Base-by-base conservation (phyloP, 2,329 filamentous ascomycete species). In the Pyrenophora tritici-repentis region DNA sequence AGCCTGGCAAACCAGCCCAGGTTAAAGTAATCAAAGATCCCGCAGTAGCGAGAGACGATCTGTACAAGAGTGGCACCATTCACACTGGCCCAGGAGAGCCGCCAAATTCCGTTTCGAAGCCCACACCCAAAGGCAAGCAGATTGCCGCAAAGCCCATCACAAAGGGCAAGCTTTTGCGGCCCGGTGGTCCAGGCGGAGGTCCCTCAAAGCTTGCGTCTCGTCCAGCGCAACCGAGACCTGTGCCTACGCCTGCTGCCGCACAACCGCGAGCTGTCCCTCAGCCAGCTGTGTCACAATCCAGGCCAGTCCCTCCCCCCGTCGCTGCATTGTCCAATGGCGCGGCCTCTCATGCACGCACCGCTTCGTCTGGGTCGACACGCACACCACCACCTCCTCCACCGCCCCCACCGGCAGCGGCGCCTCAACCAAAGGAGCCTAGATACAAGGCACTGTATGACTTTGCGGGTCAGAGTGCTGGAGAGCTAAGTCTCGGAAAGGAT, bases 371-470 rank as follows among this genome's bases (percentile, higher is more conserved):
- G 26, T 75, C 61, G 75, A 66, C 63, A 42, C 79, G 85, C 50
- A 81, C 45, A 34, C 48, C 57, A 17, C 73, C 75, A 39, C 74
- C 75, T 24, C 76, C 77, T 68, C 82, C 77, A 68, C 82, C 75
- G 42, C 86, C 82, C 34, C 87, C 87, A 0, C 85, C 86, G 16
- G 79, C 87, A 35, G 81, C 84, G 7, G 80, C 81, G 34, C 73
- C 81, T 32, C 80, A 81, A 26, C 77, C 81, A 8, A 80, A 79
- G 65, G 93, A 92, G 73, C 85, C 90, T 22, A 90, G 87, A 62
- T 95, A 89, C 66, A 94, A 91, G 78, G 94, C 91, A 4, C 75
- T 97, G 39, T 99, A 97, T 73, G 92, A 97, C 66, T 99, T 97
- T 72, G 83, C 81, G 47, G 91, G 91, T 13, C 88, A 93, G 62